Percentiles rank a stretch among this genome's conserved stretches.
These are phyloP conservation scores for Ascochyta lentis DNA, from an alignment of 2,329 filamentous ascomycete genomes.

Conservation along the genomic window DNA sequence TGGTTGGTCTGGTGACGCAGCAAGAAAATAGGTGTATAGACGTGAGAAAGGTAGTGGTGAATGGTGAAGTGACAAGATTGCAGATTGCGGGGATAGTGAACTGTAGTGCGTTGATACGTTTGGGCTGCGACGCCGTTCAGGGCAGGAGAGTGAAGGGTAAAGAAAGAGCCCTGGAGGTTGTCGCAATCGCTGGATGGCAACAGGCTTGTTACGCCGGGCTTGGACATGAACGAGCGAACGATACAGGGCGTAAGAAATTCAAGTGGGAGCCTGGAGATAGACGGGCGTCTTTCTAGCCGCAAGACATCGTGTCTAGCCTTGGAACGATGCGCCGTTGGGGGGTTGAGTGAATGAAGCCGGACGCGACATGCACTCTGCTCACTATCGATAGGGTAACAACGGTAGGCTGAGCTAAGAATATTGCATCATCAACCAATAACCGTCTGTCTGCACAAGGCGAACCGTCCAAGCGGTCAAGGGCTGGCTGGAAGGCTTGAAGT, in stretches of 20 bases:
- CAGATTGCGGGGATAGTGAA: not conserved
- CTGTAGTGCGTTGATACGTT: not conserved
- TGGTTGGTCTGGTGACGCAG: not conserved
- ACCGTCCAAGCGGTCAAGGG: not conserved
- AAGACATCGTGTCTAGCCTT: not conserved
- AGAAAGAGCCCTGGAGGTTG: slow-evolving; percentile 1
- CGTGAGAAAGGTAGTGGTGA: not conserved
- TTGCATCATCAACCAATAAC: slow-evolving; percentile 15
- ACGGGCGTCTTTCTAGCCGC: not conserved
- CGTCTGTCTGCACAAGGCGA: not conserved
- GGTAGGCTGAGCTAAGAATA: slow-evolving; percentile 16
- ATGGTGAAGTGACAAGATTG: not conserved
- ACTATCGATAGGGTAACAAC: slow-evolving; percentile 13
- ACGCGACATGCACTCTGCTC: slow-evolving; percentile 5
- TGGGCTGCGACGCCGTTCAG: slow-evolving; percentile 6
- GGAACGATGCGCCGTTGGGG: not conserved
- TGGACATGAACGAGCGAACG: not conserved
- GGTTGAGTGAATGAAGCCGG: slow-evolving; percentile 12
- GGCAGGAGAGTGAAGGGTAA: slow-evolving; percentile 6
- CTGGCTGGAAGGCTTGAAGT: slow-evolving; percentile 4
- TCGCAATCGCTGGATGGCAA: slow-evolving; percentile 1
- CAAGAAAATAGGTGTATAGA: not conserved
- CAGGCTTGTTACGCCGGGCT: slow-evolving; percentile 1
- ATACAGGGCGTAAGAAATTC: not conserved
- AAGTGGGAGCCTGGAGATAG: not conserved